Evolutionary conservation across 2,329 filamentous ascomycete species (phyloP).

Genomic region (Colletotrichum chrysophilum): DNA sequence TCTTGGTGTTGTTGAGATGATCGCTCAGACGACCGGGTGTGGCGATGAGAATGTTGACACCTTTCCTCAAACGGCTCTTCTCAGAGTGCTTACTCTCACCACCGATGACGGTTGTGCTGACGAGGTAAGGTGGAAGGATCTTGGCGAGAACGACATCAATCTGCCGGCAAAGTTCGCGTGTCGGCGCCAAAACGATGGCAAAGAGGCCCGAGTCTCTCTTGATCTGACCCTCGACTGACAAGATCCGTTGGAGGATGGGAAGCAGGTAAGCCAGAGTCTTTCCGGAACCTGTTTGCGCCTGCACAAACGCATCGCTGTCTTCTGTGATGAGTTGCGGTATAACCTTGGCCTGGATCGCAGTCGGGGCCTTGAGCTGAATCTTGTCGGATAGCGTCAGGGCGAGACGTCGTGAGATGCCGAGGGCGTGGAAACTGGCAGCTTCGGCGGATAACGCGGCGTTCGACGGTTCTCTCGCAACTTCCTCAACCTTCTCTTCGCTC

Average conservation of each 20-base stretch:
- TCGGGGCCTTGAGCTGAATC: conserved; percentile 87
- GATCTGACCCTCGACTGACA: conserved; percentile 74
- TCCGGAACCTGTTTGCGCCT: conserved; percentile 95
- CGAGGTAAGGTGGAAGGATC: conserved; percentile 89
- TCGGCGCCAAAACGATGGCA: conserved; percentile 92
- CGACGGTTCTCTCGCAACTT: conserved; percentile 72
- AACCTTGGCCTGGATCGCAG: conserved; percentile 91
- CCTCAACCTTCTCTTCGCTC: conserved; percentile 40
- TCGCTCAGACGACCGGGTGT: conserved; percentile 91
- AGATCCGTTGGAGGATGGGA: conserved; percentile 87
- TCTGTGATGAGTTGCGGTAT: conserved; percentile 80
- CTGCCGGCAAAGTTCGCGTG: conserved; percentile 92
- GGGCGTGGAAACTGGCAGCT: conserved; percentile 82
- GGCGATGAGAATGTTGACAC: conserved; percentile 93
- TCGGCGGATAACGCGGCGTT: conserved; percentile 90
- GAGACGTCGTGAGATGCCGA: conserved; percentile 82
- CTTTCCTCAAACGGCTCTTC: conserved; percentile 92
- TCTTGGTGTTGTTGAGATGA: conserved; percentile 91
- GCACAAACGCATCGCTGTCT: conserved; percentile 91
- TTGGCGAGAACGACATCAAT: conserved; percentile 87
- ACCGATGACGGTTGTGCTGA: conserved; percentile 81
- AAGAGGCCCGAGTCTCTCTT: conserved; percentile 89
- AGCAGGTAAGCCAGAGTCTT: conserved; percentile 97
- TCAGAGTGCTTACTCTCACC: conserved; percentile 78
- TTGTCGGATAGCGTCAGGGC: conserved; percentile 85